Evolutionary conservation across 2,329 filamentous ascomycete species (phyloP).

Genomic region (Conoideocrella luteorostrata): DNA sequence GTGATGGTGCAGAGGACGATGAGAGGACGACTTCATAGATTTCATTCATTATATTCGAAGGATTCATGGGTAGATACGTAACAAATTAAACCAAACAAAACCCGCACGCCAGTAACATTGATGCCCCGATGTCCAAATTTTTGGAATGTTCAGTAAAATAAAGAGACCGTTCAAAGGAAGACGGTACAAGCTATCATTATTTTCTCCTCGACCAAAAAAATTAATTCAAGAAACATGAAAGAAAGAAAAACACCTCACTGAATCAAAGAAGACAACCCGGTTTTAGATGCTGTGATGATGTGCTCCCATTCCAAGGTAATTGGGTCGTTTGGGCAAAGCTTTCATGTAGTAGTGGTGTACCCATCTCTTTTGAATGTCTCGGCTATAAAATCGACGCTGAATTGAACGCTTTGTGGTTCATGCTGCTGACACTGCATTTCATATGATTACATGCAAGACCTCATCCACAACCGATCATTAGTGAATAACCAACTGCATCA

Average conservation of each 20-base stretch:
- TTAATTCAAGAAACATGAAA: background rate
- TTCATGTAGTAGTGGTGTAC: constrained; percentile 4
- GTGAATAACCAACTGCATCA: background rate
- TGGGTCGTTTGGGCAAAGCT: background rate
- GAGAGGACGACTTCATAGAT: background rate
- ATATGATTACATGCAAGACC: background rate
- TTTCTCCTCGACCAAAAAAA: background rate
- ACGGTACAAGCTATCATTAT: background rate
- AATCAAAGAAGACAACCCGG: background rate
- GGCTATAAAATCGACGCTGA: background rate
- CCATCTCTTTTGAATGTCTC: background rate
- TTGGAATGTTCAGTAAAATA: background rate
- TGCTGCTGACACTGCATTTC: background rate
- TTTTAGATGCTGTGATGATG: no score
- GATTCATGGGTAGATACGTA: no score
- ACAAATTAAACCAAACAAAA: background rate
- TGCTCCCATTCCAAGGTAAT: background rate
- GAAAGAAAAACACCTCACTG: background rate
- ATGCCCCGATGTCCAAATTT: constrained; percentile 2
- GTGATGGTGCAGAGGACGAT: constrained; percentile 26
- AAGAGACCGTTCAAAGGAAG: background rate
- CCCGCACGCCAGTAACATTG: constrained; percentile 3
- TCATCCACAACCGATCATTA: background rate
- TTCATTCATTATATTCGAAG: background rate
- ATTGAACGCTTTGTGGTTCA: background rate